Percentiles rank a stretch among this genome's conserved stretches.
These are phyloP conservation scores for Erigeron philadelphicus DNA, from an alignment of 140 eudicot species.

Conservation along the genomic window DNA sequence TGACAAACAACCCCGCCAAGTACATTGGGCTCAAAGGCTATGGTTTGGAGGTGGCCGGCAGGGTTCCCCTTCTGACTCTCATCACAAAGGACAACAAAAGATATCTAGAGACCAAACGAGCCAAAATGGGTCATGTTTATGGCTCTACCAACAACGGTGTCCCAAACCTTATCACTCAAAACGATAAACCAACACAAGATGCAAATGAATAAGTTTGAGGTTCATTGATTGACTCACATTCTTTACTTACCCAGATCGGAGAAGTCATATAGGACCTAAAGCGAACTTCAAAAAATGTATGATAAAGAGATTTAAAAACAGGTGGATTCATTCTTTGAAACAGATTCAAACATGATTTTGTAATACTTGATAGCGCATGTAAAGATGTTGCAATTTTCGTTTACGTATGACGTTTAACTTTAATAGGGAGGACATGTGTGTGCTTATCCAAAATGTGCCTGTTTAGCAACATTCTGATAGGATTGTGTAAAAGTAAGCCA, in stretches of 20 bases:
- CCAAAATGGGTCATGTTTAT: slow-evolving; percentile 87
- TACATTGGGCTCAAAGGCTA: slow-evolving; percentile 80
- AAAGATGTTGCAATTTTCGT: slow-evolving; percentile 17
- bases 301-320: slow-evolving; percentile 1
- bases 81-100: slow-evolving; percentile 68
- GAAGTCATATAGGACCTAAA: neutral
- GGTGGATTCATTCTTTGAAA: slow-evolving; percentile 25
- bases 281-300: slow-evolving; percentile 5
- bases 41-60: slow-evolving; percentile 70
- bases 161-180: slow-evolving; percentile 30
- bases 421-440: neutral
- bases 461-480: neutral
- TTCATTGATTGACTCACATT: slow-evolving; percentile 27
- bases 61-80: slow-evolving; percentile 72
- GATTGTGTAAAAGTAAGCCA: too few relatives aligned
- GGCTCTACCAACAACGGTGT: slow-evolving; percentile 42
- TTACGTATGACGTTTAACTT: slow-evolving; percentile 14
- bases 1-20: slow-evolving; percentile 94
- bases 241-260: slow-evolving; percentile 20
- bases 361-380: slow-evolving; percentile 20
- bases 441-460: neutral
- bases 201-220: slow-evolving; percentile 23
- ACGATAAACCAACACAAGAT: slow-evolving; percentile 29
- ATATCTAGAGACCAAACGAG: slow-evolving; percentile 74
- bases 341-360: slow-evolving; percentile 19